These are phyloP conservation scores for Rhizopus arrhizus DNA, from an alignment of 371 early-diverging fungal genomes.

Conservation along the genomic window DNA sequence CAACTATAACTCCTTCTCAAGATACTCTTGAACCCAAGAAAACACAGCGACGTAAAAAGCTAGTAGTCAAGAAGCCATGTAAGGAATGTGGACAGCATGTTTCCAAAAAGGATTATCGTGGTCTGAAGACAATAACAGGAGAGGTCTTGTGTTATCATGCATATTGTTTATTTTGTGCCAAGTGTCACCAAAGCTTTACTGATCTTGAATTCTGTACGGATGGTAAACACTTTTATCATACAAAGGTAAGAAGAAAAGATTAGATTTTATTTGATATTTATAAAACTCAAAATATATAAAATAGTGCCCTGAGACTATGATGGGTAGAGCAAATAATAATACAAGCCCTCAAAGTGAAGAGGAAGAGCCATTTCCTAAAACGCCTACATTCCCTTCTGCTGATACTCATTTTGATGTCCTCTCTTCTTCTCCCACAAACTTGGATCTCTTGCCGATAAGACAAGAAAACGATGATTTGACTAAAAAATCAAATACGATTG, in stretches of 20 bases:
- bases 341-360: slow-evolving; percentile 23
- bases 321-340: not conserved
- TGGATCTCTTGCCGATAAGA: not conserved
- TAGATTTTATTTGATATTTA: too few relatives aligned
- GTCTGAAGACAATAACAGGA: slow-evolving; percentile 19
- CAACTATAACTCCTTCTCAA: not conserved
- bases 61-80: slow-evolving; percentile 24
- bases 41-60: slow-evolving; percentile 14
- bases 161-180: slow-evolving; percentile 25
- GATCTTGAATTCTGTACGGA: slow-evolving; percentile 47
- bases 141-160: slow-evolving; percentile 23
- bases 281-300: too few relatives aligned
- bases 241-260: slow-evolving; percentile 23
- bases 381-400: slow-evolving; percentile 13
- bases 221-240: slow-evolving; percentile 47
- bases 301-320: not conserved
- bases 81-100: slow-evolving; percentile 29
- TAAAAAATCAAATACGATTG: not conserved
- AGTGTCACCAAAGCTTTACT: slow-evolving; percentile 24
- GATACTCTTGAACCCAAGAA: slow-evolving; percentile 9
- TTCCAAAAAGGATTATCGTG: slow-evolving; percentile 32
- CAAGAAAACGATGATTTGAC: not conserved
- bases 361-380: slow-evolving; percentile 23
- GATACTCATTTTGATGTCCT: slow-evolving; percentile 14
- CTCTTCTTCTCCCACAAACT: slow-evolving; percentile 8